phyloP scores from a whole-genome alignment of 345 rosid genomes.

The Microthlaspi erraticum region DNA sequence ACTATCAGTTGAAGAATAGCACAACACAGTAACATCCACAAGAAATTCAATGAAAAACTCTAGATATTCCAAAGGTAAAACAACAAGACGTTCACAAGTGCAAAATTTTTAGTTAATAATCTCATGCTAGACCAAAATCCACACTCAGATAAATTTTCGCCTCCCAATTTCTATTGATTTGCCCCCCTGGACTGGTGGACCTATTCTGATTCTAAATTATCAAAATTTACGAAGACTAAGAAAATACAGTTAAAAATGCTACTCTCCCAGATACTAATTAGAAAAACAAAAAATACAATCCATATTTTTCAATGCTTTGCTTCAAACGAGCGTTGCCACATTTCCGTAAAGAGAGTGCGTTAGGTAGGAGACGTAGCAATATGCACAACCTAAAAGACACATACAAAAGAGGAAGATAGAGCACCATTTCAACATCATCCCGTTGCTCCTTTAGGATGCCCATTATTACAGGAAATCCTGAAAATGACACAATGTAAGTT shows the following conservation, averaged over 20 bases:
- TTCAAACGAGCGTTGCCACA: neutral
- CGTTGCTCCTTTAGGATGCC: conserved; percentile 85
- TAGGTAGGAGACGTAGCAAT: neutral
- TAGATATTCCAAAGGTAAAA: conserved; percentile 10
- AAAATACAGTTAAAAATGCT: neutral
- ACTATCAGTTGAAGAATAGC: conserved; percentile 19
- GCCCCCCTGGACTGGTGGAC: conserved; percentile 13
- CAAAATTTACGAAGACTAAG: neutral
- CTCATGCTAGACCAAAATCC: conserved; percentile 13
- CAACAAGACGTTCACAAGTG: conserved; percentile 6
- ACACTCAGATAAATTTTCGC: conserved; percentile 19
- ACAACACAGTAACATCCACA: conserved; percentile 14
- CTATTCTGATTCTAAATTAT: conserved; percentile 20
- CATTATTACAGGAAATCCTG: conserved; percentile 95
- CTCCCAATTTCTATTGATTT: conserved; percentile 17
- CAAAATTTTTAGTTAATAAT: neutral
- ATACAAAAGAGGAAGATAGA: conserved; percentile 17
- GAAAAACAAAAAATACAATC: neutral
- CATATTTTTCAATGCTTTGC: neutral
- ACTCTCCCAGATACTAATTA: neutral
- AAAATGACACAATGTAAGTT: conserved; percentile 34
- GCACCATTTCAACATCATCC: conserved; percentile 93
- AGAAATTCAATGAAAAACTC: conserved; percentile 6
- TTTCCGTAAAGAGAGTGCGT: conserved; percentile 3
- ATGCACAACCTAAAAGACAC: conserved; percentile 13